Percentiles rank a stretch among this genome's conserved stretches.
These are phyloP conservation scores for Neofusicoccum laricinum DNA, from an alignment of 2,329 filamentous ascomycete genomes.

Conservation along the genomic window DNA sequence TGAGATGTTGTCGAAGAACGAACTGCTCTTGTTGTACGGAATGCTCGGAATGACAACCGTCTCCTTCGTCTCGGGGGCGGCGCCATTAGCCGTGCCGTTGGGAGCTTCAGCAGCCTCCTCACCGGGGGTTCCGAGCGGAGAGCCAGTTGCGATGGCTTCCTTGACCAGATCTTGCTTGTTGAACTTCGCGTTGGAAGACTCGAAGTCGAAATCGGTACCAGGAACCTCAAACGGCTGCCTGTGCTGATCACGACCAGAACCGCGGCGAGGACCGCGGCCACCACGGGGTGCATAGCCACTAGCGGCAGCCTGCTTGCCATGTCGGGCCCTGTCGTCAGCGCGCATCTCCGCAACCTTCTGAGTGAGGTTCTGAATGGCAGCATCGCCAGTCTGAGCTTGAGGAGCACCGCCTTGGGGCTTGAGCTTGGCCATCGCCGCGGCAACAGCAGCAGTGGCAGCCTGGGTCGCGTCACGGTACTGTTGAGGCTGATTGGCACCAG, in stretches of 20 bases:
- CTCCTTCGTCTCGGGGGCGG: slow-evolving; percentile 34
- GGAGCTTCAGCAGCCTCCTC: slow-evolving; percentile 34
- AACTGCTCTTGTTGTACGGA: slow-evolving; percentile 78
- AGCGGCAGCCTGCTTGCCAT: slow-evolving; percentile 47
- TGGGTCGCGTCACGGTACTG: slow-evolving; percentile 65
- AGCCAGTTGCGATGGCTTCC: slow-evolving; percentile 78
- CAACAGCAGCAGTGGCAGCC: slow-evolving; percentile 73
- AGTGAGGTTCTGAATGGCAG: slow-evolving; percentile 66
- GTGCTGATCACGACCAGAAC: slow-evolving; percentile 44
- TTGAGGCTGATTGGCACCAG: background rate
- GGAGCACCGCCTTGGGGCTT: slow-evolving; percentile 21
- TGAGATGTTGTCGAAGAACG: slow-evolving; percentile 98
- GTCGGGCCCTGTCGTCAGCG: slow-evolving; percentile 53
- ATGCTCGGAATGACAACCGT: slow-evolving; percentile 46
- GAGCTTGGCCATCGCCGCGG: slow-evolving; percentile 74
- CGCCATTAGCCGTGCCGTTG: slow-evolving; percentile 33
- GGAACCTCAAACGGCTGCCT: slow-evolving; percentile 74
- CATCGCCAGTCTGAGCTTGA: slow-evolving; percentile 36
- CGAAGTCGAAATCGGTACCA: slow-evolving; percentile 88
- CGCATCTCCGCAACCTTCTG: slow-evolving; percentile 77
- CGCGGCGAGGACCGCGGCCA: slow-evolving; percentile 48
- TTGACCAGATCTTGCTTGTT: slow-evolving; percentile 85
- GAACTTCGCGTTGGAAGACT: slow-evolving; percentile 80
- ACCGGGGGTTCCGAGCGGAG: slow-evolving; percentile 51
- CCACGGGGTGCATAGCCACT: slow-evolving; percentile 40